Conservation (phyloP, 106 monocot genomes). For the Gastrodia elata region DNA sequence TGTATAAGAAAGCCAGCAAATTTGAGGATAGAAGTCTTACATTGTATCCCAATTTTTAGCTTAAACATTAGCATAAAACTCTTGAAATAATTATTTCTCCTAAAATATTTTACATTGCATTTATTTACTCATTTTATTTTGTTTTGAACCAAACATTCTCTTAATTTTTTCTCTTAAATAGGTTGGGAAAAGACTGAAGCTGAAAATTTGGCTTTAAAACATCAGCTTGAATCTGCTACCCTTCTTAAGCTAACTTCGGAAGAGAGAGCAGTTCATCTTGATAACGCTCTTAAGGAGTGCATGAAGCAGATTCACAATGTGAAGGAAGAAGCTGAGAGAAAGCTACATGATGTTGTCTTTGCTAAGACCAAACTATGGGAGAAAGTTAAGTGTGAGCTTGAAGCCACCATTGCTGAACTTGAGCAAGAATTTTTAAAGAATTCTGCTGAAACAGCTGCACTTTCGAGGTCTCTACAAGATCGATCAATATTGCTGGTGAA, state of each 20-base stretch:
- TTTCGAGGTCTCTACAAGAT: slow-evolving; percentile 55
- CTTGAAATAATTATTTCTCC: too few relatives aligned
- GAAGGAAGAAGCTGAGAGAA: slow-evolving; percentile 58
- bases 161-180: neutral
- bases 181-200: slow-evolving; percentile 70
- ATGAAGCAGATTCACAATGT: slow-evolving; percentile 47
- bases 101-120: too few relatives aligned
- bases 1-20: too few relatives aligned
- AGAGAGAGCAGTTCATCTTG: slow-evolving; percentile 40
- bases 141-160: too few relatives aligned
- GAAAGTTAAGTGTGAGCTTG: slow-evolving; percentile 34
- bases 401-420: slow-evolving; percentile 28
- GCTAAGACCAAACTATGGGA: slow-evolving; percentile 55
- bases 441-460: slow-evolving; percentile 42
- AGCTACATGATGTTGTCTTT: slow-evolving; percentile 47
- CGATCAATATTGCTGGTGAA: slow-evolving; percentile 39
- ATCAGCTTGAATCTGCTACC: slow-evolving; percentile 43
- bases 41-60: too few relatives aligned
- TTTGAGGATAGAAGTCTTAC: too few relatives aligned
- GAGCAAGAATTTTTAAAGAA: slow-evolving; percentile 34
- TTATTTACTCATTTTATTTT: too few relatives aligned
- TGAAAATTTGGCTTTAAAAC: slow-evolving; percentile 42
- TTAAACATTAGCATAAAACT: too few relatives aligned
- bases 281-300: slow-evolving; percentile 63
- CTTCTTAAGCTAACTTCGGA: slow-evolving; percentile 40